Conservation (phyloP, 148 eudicot species). For the Cornus kousa region DNA sequence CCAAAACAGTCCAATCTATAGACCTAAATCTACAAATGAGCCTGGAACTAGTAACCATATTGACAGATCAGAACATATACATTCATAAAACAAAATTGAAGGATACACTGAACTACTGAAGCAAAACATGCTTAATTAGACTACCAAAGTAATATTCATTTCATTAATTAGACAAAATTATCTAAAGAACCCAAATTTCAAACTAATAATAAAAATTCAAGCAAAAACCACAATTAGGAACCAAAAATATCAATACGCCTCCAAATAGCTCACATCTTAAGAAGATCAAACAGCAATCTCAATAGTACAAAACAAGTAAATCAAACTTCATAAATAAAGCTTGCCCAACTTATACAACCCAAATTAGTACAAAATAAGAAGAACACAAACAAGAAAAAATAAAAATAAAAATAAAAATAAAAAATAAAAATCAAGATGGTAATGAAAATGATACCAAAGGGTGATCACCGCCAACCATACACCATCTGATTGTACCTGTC, state of each 20-base stretch:
- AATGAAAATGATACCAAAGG: not conserved
- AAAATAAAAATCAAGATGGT: not conserved
- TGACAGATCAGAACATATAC: too few relatives aligned
- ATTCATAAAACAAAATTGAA: too few relatives aligned
- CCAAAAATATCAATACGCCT: not conserved
- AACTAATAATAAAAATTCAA: not conserved
- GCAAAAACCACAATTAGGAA: not conserved
- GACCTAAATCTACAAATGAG: too few relatives aligned
- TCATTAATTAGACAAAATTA: too few relatives aligned
- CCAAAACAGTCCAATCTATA: too few relatives aligned
- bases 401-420: too few relatives aligned
- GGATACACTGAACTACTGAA: too few relatives aligned
- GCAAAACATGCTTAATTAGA: too few relatives aligned
- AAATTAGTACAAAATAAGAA: not conserved
- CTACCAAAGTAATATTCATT: too few relatives aligned
- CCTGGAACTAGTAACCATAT: too few relatives aligned
- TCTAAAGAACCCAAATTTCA: not conserved
- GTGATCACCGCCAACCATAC: conserved; percentile 39
- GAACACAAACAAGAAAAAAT: not conserved
- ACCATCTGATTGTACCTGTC: conserved; percentile 47
- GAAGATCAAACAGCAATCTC: not conserved
- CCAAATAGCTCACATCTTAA: conserved; percentile 7
- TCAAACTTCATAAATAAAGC: not conserved
- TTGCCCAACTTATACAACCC: not conserved
- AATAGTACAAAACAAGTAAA: not conserved